A percentile compares a stretch with the other conserved stretches of the same genome.
These are phyloP conservation scores for Fusarium buharicum DNA, from an alignment of 2,329 filamentous ascomycete genomes.

Conservation along the genomic window DNA sequence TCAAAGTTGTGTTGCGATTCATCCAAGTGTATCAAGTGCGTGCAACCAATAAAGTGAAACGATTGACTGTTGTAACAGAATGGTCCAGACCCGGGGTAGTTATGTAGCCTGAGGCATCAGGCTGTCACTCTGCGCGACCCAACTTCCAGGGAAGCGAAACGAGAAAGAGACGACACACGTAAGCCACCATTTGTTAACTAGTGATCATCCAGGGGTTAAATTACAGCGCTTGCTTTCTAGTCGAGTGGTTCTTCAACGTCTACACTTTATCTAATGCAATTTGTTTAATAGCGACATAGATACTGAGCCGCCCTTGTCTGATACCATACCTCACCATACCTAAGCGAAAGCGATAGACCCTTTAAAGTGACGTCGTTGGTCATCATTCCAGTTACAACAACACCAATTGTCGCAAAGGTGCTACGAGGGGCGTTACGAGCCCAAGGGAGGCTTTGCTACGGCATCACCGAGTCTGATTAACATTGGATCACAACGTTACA, in stretches of 20 bases:
- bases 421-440: slow-evolving; percentile 16
- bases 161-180: slow-evolving; percentile 24
- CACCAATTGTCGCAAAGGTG: slow-evolving; percentile 17
- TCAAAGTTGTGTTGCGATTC: neutral
- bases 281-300: neutral
- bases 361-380: slow-evolving; percentile 21
- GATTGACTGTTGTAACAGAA: slow-evolving; percentile 2
- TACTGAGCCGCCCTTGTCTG: neutral
- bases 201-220: slow-evolving; percentile 11
- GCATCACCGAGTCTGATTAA: neutral
- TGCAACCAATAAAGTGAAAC: slow-evolving; percentile 8
- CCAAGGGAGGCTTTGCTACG: slow-evolving; percentile 22
- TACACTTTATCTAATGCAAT: neutral
- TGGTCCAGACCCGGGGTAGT: slow-evolving; percentile 1
- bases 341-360: neutral
- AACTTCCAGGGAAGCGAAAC: slow-evolving; percentile 19
- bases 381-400: slow-evolving; percentile 4
- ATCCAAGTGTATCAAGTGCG: neutral
- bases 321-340: neutral
- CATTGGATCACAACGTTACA: neutral
- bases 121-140: slow-evolving; percentile 9
- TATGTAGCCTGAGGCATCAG: slow-evolving; percentile 29
- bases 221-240: neutral
- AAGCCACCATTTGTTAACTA: slow-evolving; percentile 29
- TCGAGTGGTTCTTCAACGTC: slow-evolving; percentile 3